Base-by-base conservation (phyloP, 208 protist species). In the Herpetomonas tarakana region DNA sequence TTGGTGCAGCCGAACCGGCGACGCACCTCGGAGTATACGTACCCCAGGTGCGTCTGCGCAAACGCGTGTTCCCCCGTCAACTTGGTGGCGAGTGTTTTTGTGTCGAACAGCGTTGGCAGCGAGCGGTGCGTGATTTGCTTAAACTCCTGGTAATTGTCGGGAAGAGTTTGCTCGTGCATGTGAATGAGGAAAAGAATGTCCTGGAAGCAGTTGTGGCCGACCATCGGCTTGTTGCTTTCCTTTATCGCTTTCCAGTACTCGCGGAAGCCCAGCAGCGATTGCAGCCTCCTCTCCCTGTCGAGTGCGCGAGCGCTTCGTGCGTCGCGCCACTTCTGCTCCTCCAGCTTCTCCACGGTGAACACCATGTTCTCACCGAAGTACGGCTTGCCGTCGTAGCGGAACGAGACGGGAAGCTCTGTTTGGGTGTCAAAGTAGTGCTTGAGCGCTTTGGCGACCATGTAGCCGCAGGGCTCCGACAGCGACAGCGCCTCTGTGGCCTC, bases 151-250 rank as follows among this genome's bases (percentile, higher is more conserved):
- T 90, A 90, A 21, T 55, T 19, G 21, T 28, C 2, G 3, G 86
- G 73, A n/a, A 93, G 58, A 2, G 49, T 22, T 21, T 41, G 35
- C 49, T 90, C 78, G 57, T 93, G 81, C 82, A 88, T 86, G 62
- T 88, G 68, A 0, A 89, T 46, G 81, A 93, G 87, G 59, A 93
- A 93, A 81, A 93, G 88, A 3, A 87, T n/a, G 31, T 93, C 87
- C 26, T 78, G 62, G 58, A 80, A 76, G 63, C 88, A 91, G 52
- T 93, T 91, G 65, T 93, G 87, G 1, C 87, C 87, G 1, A 93
- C 68, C 29, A 91, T 68, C 1, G 81, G 74, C 39, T 93, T 93
- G 30, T 82, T 80, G 54, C 52, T 83, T n/a, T 75, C 53, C 0
- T 77, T 59, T 1, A 91, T 62, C 46, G 62, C 58, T 54, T 90